Conservation (phyloP, 2,329 filamentous ascomycete genomes). For the Xylaria digitata region DNA sequence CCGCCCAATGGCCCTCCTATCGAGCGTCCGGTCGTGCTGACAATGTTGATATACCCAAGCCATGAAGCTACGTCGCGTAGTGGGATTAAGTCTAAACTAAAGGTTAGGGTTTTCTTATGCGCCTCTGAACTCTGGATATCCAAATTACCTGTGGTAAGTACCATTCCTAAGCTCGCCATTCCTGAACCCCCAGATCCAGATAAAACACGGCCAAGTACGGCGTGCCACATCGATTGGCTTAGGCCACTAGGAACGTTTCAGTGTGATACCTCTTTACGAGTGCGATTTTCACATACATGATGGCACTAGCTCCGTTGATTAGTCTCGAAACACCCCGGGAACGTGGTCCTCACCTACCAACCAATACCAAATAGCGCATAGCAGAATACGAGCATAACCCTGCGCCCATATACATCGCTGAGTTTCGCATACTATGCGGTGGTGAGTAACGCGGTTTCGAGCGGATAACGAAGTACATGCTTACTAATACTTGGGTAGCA, state of each 20-base stretch:
- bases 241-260: slow-evolving; percentile 52
- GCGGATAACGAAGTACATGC: slow-evolving; percentile 32
- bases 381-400: slow-evolving; percentile 59
- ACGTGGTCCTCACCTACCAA: slow-evolving; percentile 53
- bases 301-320: slow-evolving; percentile 27
- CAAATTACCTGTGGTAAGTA: slow-evolving; percentile 62
- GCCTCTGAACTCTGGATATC: background rate
- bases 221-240: slow-evolving; percentile 59
- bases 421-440: slow-evolving; percentile 62
- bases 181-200: slow-evolving; percentile 65
- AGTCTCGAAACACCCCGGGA: slow-evolving; percentile 2
- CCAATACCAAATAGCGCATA: slow-evolving; percentile 63
- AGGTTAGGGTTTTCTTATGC: background rate
- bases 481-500: slow-evolving; percentile 64
- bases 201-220: slow-evolving; percentile 63
- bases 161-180: slow-evolving; percentile 61
- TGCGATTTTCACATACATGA: slow-evolving; percentile 35
- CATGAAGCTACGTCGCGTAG: slow-evolving; percentile 64
- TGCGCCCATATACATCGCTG: slow-evolving; percentile 68
- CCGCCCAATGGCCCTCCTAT: slow-evolving; percentile 69
- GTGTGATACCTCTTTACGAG: slow-evolving; percentile 7
- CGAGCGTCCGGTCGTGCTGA: slow-evolving; percentile 62
- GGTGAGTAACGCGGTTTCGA: background rate
- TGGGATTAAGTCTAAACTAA: slow-evolving; percentile 59
- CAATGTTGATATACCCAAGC: slow-evolving; percentile 65